Evolutionary conservation across 2,329 filamentous ascomycete species (phyloP).

Genomic region (Colletotrichum agaves): DNA sequence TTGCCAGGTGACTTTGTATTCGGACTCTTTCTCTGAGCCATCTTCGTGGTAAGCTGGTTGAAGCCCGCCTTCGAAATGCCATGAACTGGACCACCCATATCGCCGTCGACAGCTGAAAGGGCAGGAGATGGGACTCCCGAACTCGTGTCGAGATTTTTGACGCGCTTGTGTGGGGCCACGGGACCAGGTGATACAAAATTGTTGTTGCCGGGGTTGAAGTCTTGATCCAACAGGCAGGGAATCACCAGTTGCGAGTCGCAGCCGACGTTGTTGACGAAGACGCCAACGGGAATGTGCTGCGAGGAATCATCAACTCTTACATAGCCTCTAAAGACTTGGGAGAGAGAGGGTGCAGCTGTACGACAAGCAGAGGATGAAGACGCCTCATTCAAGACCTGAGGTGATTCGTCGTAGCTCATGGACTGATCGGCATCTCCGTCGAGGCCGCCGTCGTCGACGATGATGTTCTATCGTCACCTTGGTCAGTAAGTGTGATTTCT

Average conservation of each 20-base stretch:
- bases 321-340: background rate
- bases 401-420: slow-evolving; percentile 35
- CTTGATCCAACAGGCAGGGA: background rate
- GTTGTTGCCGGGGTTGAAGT: background rate
- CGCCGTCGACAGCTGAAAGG: background rate
- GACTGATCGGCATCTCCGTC: slow-evolving; percentile 37
- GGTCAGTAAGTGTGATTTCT: slow-evolving; percentile 3
- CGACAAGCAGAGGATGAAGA: background rate
- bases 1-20: background rate
- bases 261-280: background rate
- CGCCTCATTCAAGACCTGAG: background rate
- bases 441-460: slow-evolving; percentile 33
- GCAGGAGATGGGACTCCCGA: background rate
- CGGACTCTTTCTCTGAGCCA: background rate
- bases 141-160: background rate
- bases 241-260: background rate
- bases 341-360: background rate
- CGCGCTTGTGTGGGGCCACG: background rate
- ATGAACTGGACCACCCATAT: background rate
- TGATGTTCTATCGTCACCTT: slow-evolving; percentile 12
- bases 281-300: background rate
- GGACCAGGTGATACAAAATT: background rate
- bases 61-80: slow-evolving; percentile 25
- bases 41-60: slow-evolving; percentile 19
- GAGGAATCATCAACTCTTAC: background rate